Base-by-base conservation (phyloP, 1,284 basidiomycete genomes). In the Cutaneotrichosporon cutaneum region DNA sequence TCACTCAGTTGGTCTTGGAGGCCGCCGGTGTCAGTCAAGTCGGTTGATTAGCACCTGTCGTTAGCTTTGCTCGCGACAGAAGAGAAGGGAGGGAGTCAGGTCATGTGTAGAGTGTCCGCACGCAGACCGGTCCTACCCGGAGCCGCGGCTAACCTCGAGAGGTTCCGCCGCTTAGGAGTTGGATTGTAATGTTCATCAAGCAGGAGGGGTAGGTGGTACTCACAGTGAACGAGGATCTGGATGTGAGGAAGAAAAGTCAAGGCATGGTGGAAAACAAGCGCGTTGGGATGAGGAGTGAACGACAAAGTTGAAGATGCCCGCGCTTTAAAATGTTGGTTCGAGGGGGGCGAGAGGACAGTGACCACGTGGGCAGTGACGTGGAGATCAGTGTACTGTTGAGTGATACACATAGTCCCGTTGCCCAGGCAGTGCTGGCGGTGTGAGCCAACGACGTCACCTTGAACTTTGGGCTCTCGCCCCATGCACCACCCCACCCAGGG, bases 101-200 rank as follows among this genome's bases (percentile, higher is more conserved):
- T 76, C 75, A 76, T 76, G 75, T 76, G 75, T 76, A 76, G 63
- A 54, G 60, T 56, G 68, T 73, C 75, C 72, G 70, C 72, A 66
- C 68, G 75, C 70, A 55, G 66, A 54, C 73, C 70, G 71, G 70
- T 72, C 69, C 68, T 70, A 70, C 70, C 71, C 73, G 71, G 73
- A 61, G 73, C 65, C 61, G 22, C 58, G 64, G n/a, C 56, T 56
- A 72, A 68, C 73, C 71, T 70, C 67, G 21, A 67, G 69, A 71
- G 72, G 69, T 73, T 72, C 69, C 48, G 52, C 45, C 61, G 50
- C 66, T 72, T 76, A 73, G 71, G 75, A 71, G 72, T 74, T 73
- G 71, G 71, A 74, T 71, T 74, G 70, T 72, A 68, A 62, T 67
- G 66, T 58, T 69, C 70, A 70, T 75, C 74, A 72, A 68, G 57